These are phyloP conservation scores for Laguncularia racemosa DNA, from an alignment of 345 rosid species.

Conservation along the genomic window DNA sequence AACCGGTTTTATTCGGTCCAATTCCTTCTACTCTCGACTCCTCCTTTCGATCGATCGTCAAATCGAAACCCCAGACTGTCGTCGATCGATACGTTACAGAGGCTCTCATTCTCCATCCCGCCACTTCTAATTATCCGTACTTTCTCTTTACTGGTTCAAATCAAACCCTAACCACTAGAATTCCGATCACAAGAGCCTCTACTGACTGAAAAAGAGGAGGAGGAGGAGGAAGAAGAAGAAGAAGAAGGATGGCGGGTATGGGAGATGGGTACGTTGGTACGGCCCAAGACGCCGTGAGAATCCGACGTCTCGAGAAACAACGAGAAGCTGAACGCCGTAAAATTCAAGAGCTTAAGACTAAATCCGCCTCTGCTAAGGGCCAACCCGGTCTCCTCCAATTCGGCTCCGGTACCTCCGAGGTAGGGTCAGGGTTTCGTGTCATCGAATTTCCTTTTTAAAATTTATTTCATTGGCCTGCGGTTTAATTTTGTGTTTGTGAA, in stretches of 20 bases:
- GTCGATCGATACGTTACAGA: too few species aligned
- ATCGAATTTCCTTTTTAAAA: background rate
- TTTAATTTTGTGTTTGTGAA: constrained; percentile 3
- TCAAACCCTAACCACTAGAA: too few species aligned
- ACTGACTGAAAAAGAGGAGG: too few species aligned
- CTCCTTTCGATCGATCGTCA: too few species aligned
- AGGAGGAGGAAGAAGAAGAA: background rate
- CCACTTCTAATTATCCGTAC: too few species aligned
- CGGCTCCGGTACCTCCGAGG: constrained; percentile 95
- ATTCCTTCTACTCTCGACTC: too few species aligned
- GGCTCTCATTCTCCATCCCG: too few species aligned
- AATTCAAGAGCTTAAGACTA: constrained; percentile 88
- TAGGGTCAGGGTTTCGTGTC: constrained; percentile 13
- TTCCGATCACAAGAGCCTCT: too few species aligned
- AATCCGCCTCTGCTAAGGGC: constrained; percentile 72
- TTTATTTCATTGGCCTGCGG: background rate
- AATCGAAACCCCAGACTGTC: too few species aligned
- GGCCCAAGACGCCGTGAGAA: constrained; percentile 97
- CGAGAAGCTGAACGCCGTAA: constrained; percentile 95
- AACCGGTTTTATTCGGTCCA: too few species aligned
- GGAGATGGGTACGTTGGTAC: constrained; percentile 99
- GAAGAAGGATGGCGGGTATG: constrained; percentile 88
- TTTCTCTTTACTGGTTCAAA: too few species aligned
- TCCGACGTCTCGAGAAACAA: constrained; percentile 96
- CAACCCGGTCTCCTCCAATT: constrained; percentile 97